A percentile compares a stretch with the other conserved stretches of the same genome.
Evolutionary conservation across 495 filamentous ascomycete genomes (phyloP).

Genomic region (Neurospora cerealis): DNA sequence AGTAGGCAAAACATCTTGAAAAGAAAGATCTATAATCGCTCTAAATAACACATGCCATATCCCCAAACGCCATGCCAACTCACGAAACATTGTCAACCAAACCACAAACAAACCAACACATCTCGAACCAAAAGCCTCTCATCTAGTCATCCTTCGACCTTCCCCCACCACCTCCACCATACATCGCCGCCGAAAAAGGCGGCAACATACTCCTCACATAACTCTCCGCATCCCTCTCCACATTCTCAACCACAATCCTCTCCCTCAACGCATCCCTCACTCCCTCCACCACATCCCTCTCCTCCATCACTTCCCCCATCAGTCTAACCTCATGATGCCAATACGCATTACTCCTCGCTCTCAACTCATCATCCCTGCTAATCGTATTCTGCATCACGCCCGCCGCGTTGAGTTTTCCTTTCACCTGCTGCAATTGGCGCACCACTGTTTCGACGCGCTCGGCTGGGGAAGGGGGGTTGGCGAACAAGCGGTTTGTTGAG

Average conservation of each 20-base stretch:
- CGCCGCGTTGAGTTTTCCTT: constrained; percentile 37
- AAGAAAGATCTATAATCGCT: neutral
- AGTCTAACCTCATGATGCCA: constrained; percentile 45
- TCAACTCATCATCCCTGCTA: constrained; percentile 40
- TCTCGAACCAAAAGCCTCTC: neutral
- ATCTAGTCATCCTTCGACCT: neutral
- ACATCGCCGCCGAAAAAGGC: constrained; percentile 7
- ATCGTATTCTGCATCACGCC: constrained; percentile 50
- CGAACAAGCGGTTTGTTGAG: constrained; percentile 59
- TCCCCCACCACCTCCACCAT: neutral
- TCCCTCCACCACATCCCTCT: constrained; percentile 47
- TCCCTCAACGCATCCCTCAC: constrained; percentile 44
- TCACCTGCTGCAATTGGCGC: constrained; percentile 26
- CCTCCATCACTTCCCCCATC: constrained; percentile 51
- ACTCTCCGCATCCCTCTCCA: constrained; percentile 43
- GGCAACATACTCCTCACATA: constrained; percentile 40
- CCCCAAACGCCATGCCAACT: neutral
- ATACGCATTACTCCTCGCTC: constrained; percentile 33
- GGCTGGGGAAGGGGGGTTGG: constrained; percentile 31
- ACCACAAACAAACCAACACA: neutral
- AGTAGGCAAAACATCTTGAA: neutral
- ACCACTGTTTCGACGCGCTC: constrained; percentile 37
- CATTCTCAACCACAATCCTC: constrained; percentile 38
- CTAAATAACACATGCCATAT: neutral
- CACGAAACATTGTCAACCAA: neutral